phyloP scores from a whole-genome alignment of 1,139 yeast genomes.

The Yamadazyma mexicana region DNA sequence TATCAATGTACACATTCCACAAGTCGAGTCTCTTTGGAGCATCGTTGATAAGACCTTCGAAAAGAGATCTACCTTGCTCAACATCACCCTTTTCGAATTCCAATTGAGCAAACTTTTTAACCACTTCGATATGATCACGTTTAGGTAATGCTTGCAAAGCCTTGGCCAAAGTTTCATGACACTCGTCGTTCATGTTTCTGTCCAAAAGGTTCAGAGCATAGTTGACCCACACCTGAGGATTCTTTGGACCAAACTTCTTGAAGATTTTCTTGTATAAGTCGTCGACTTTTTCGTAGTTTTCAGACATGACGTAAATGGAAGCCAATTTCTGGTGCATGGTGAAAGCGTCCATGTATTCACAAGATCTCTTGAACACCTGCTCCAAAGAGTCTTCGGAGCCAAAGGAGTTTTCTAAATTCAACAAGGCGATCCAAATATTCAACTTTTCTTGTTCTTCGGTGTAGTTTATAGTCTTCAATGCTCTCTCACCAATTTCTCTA shows the following conservation, averaged over 20 bases:
- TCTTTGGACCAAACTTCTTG: conserved; percentile 74
- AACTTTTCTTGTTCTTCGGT: conserved; percentile 92
- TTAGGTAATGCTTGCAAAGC: conserved; percentile 75
- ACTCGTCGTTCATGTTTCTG: conserved; percentile 54
- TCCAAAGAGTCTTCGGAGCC: conserved; percentile 84
- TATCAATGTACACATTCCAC: conserved; percentile 94
- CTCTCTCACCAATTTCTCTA: conserved; percentile 89
- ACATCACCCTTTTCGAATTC: conserved; percentile 86
- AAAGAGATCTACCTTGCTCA: conserved; percentile 92
- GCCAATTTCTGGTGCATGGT: conserved; percentile 79
- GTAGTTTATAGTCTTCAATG: conserved; percentile 83
- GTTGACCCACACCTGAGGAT: conserved; percentile 71
- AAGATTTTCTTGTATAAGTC: conserved; percentile 62
- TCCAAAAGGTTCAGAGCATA: conserved; percentile 77
- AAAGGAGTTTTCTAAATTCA: conserved; percentile 91
- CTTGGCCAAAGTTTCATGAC: conserved; percentile 68
- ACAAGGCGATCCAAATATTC: conserved; percentile 93
- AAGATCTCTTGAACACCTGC: conserved; percentile 76
- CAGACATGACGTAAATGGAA: conserved; percentile 72
- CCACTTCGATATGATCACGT: conserved; percentile 76
- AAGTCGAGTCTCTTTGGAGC: conserved; percentile 90
- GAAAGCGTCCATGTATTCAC: conserved; percentile 88
- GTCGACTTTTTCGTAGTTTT: conserved; percentile 69
- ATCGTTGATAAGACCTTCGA: conserved; percentile 87
- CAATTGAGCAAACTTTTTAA: conserved; percentile 83